Conservation (phyloP, 2,329 filamentous ascomycete genomes). For the Colletotrichum destructivum region DNA sequence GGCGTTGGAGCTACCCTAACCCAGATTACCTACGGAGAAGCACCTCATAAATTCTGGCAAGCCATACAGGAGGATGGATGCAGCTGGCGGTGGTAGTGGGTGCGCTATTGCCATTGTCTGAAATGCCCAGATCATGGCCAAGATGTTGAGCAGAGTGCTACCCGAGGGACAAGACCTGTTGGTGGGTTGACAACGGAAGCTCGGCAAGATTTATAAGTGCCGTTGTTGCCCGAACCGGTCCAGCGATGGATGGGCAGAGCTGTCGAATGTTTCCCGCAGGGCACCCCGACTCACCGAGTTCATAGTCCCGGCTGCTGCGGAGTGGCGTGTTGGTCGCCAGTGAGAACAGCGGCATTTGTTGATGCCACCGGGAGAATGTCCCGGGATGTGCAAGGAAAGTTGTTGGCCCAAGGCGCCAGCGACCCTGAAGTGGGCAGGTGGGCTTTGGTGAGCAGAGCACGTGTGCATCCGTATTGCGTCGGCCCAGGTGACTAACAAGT, state of each 20-base stretch:
- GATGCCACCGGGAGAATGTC: slow-evolving; percentile 12
- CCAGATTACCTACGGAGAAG: not conserved
- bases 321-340: slow-evolving; percentile 19
- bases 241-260: slow-evolving; percentile 26
- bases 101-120: not conserved
- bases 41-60: not conserved
- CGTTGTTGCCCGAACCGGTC: slow-evolving; percentile 23
- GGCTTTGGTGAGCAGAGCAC: not conserved
- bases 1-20: not conserved
- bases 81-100: not conserved
- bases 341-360: slow-evolving; percentile 25
- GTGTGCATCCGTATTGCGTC: slow-evolving; percentile 12
- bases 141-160: not conserved
- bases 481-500: slow-evolving; percentile 9
- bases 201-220: slow-evolving; percentile 29
- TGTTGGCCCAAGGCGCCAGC: slow-evolving; percentile 7
- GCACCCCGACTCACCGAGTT: slow-evolving; percentile 21
- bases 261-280: slow-evolving; percentile 15
- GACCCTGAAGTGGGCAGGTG: slow-evolving; percentile 8
- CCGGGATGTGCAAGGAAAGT: slow-evolving; percentile 19
- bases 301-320: not conserved
- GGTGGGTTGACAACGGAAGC: not conserved
- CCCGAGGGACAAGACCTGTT: slow-evolving; percentile 5
- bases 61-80: not conserved
- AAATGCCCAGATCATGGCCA: slow-evolving; percentile 7